phyloP scores from a whole-genome alignment of 257 asterid genomes.

The Plantago major region DNA sequence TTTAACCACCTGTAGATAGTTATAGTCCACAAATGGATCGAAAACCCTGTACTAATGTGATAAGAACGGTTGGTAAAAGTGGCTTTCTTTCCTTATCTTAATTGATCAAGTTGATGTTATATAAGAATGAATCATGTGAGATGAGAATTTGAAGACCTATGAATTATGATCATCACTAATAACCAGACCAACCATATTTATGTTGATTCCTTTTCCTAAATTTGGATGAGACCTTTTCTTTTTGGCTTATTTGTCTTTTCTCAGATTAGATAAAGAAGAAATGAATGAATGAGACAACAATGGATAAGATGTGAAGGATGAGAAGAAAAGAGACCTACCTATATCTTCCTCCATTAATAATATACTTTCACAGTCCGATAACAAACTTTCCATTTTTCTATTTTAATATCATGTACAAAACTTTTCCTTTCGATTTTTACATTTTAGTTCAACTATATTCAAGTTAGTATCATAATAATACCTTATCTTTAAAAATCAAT shows the following conservation, averaged over 20 bases:
- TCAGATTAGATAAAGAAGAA: conserved; percentile 24
- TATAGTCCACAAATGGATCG: neutral
- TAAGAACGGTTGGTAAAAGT: conserved; percentile 3
- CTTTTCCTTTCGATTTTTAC: too few relatives aligned
- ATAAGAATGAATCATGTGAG: conserved; percentile 37
- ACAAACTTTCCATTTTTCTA: too few relatives aligned
- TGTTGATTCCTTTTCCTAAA: conserved; percentile 21
- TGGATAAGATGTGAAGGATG: conserved; percentile 80
- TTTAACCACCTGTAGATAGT: too few relatives aligned
- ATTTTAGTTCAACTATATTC: too few relatives aligned
- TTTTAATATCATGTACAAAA: too few relatives aligned
- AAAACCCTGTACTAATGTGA: neutral
- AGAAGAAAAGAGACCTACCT: conserved; percentile 48
- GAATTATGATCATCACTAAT: conserved; percentile 26
- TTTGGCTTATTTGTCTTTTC: conserved; percentile 30
- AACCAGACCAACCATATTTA: neutral
- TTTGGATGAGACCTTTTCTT: conserved; percentile 25
- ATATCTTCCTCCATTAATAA: conserved; percentile 34
- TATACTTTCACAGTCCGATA: neutral
- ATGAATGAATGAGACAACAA: conserved; percentile 23
- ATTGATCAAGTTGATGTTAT: conserved; percentile 11
- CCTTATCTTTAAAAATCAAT: too few relatives aligned
- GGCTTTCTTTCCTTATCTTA: conserved; percentile 23
- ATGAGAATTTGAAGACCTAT: conserved; percentile 24
- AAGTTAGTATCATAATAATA: too few relatives aligned